phyloP scores from a whole-genome alignment of 371 early-diverging fungal genomes.

The Coemansia sp. region DNA sequence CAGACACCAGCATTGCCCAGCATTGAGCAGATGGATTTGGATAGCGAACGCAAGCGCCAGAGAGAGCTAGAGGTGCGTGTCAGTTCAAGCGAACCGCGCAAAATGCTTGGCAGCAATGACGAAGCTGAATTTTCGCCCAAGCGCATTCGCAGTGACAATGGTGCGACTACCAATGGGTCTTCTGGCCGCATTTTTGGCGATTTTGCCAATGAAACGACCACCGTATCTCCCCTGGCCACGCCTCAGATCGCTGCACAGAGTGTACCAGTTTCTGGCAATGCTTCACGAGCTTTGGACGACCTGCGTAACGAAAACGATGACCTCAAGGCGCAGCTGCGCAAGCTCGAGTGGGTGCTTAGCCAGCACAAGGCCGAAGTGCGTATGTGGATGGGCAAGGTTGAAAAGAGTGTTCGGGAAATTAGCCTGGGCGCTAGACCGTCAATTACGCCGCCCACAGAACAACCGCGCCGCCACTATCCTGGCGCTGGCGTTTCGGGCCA shows the following conservation, averaged over 20 bases:
- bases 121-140: neutral
- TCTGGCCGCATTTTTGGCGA: constrained; percentile 10
- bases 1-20: neutral
- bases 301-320: constrained; percentile 44
- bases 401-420: constrained; percentile 14
- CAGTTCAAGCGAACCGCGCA: neutral
- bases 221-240: neutral
- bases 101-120: too few relatives aligned
- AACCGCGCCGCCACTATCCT: neutral
- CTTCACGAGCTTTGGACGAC: constrained; percentile 4
- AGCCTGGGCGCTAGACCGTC: neutral
- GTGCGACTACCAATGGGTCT: neutral
- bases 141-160: constrained; percentile 19
- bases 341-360: constrained; percentile 29
- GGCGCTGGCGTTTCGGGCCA: neutral
- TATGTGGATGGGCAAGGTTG: constrained; percentile 40
- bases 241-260: neutral
- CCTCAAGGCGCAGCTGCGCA: constrained; percentile 27
- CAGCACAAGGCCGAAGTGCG: constrained; percentile 40
- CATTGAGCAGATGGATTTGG: neutral
- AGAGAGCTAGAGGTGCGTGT: neutral
- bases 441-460: constrained; percentile 5
- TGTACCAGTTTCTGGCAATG: neutral
- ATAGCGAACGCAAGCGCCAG: constrained; percentile 17
- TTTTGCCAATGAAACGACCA: neutral